phyloP scores from a whole-genome alignment of 441 rosid species.

The Gossypium armourianum region DNA sequence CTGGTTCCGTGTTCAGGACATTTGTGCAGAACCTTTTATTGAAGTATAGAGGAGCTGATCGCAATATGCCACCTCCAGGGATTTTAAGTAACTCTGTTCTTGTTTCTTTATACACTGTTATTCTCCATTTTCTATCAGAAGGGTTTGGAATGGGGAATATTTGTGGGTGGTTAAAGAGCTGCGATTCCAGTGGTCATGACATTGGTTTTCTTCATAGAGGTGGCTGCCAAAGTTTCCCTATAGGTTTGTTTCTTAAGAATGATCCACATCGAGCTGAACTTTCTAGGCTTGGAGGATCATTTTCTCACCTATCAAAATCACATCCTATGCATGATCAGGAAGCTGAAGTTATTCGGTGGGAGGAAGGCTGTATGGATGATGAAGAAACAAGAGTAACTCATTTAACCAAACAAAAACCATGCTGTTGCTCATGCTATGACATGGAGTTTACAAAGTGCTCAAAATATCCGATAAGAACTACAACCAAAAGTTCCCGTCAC shows the following conservation, averaged over 20 bases:
- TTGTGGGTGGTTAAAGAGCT: slow-evolving; percentile 50
- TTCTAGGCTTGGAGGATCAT: slow-evolving; percentile 90
- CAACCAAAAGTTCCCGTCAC: slow-evolving; percentile 51
- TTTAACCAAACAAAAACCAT: slow-evolving; percentile 65
- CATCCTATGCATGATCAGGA: slow-evolving; percentile 59
- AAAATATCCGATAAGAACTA: slow-evolving; percentile 44
- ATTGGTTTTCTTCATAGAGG: slow-evolving; percentile 88
- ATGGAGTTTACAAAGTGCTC: slow-evolving; percentile 53
- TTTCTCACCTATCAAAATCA: slow-evolving; percentile 65
- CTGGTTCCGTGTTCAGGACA: slow-evolving; percentile 84
- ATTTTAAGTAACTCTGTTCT: slow-evolving; percentile 80
- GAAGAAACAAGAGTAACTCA: slow-evolving; percentile 70
- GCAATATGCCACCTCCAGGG: slow-evolving; percentile 68
- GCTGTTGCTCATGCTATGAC: slow-evolving; percentile 81
- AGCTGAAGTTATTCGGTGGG: slow-evolving; percentile 71
- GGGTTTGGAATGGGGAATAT: slow-evolving; percentile 51
- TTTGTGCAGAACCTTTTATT: slow-evolving; percentile 70
- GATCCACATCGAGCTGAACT: slow-evolving; percentile 75
- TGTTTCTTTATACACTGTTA: slow-evolving; percentile 68
- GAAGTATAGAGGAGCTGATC: slow-evolving; percentile 85
- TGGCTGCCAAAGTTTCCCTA: slow-evolving; percentile 76
- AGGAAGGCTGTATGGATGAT: slow-evolving; percentile 91
- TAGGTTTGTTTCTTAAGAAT: slow-evolving; percentile 66
- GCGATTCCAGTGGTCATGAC: slow-evolving; percentile 34
- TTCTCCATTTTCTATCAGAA: slow-evolving; percentile 90